Evolutionary conservation across 2,329 filamentous ascomycete genomes (phyloP).

Genomic region (Cercospora beticola): DNA sequence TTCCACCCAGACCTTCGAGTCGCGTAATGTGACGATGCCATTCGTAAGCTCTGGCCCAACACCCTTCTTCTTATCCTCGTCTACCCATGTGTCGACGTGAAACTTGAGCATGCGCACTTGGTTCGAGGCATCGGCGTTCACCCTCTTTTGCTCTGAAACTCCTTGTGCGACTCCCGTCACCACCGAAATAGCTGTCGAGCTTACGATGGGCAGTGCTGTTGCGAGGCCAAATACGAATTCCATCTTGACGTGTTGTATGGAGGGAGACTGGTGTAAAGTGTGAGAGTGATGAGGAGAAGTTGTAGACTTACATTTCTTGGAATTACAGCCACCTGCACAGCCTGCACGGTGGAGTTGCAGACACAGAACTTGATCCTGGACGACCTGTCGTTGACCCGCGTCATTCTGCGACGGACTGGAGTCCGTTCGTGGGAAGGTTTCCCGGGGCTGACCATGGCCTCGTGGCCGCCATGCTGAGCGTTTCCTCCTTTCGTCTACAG

Average conservation of each 20-base stretch:
- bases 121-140: conserved; percentile 51
- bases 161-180: conserved; percentile 54
- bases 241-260: conserved; percentile 22
- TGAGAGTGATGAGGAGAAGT: background rate
- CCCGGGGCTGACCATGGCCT: background rate
- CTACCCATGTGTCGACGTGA: conserved; percentile 49
- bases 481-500: background rate
- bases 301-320: conserved; percentile 6
- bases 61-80: conserved; percentile 29
- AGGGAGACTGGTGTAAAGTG: background rate
- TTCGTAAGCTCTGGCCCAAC: conserved; percentile 44
- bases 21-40: conserved; percentile 45
- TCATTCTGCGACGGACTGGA: conserved; percentile 12
- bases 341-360: background rate
- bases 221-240: conserved; percentile 38
- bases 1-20: conserved; percentile 47
- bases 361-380: conserved; percentile 15
- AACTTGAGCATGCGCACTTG: conserved; percentile 55
- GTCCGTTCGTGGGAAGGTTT: conserved; percentile 6
- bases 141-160: conserved; percentile 51
- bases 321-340: background rate
- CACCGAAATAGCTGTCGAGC: conserved; percentile 48
- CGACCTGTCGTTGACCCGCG: conserved; percentile 13
- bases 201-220: conserved; percentile 36
- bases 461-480: background rate